Evolutionary conservation across 140 eudicot species (phyloP), one percentile per base, ranked within the genome.

Genomic region (Cichorium intybus): DNA sequence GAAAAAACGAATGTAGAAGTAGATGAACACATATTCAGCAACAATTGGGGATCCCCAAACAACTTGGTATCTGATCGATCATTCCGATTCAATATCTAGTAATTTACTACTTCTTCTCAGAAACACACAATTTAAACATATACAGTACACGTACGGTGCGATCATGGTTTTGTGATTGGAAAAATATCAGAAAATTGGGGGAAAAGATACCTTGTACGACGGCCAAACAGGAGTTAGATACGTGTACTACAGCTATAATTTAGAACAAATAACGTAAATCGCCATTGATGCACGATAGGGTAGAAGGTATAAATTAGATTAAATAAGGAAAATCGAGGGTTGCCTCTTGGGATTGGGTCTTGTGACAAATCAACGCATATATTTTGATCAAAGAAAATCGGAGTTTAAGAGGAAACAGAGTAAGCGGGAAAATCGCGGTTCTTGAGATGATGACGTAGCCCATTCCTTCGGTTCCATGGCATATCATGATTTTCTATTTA

Each of bases 341-440:
- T 39, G 28, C 39, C 20, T 35, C 35, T 24, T 37, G 21, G 65
- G 65, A 55, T 68, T 56, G 27, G 47, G 48, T 41, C 1, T 68
- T 11, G 53, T 24, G 27, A 55, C 48, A 41, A 45, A 68, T 41
- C 39, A 43, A 43, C 15, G 2, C 23, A 68, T 43, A 33, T 65
- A 58, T 65, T 65, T 66, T 31, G 33, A 52, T 64, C 62, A 24
- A 28, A 56, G 4, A 24, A 53, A 39, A 54, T 39, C 56, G 26
- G 54, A 53, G 72, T 17, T 55, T 54, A 10, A 7, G 43, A 37
- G 18, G 56, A 68, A 68, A 43, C 57, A 55, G 56, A 62, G 57
- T 14, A 57, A 69, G 66, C 66, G 66, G 75, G 75, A 58, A 69
- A 69, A 57, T 56, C 75, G 59, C 67, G 31, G 59, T 57, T 57